Evolutionary conservation across 2,329 filamentous ascomycete species (phyloP).

Genomic region (Aspergillus fumigatiaffinis): DNA sequence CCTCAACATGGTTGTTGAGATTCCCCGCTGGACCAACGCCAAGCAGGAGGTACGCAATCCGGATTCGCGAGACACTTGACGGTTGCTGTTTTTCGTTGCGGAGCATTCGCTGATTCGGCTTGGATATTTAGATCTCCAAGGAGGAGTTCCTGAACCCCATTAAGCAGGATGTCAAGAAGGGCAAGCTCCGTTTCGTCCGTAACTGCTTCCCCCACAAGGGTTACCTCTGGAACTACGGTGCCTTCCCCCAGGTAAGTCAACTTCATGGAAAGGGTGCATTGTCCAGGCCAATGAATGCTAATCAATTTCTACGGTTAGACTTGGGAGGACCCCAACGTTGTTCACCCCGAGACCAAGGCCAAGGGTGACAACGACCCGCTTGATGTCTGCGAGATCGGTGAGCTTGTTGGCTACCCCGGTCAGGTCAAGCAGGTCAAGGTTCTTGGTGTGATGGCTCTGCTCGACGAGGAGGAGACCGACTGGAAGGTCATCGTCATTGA

Average conservation of each 20-base stretch:
- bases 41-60: slow-evolving; percentile 82
- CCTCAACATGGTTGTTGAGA: slow-evolving; percentile 99
- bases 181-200: slow-evolving; percentile 97
- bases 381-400: slow-evolving; percentile 98
- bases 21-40: slow-evolving; percentile 98
- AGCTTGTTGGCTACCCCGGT: slow-evolving; percentile 91
- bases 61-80: background rate
- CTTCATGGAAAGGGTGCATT: background rate
- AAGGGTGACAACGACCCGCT: slow-evolving; percentile 99
- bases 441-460: slow-evolving; percentile 96
- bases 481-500: slow-evolving; percentile 99
- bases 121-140: slow-evolving; percentile 79
- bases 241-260: slow-evolving; percentile 83
- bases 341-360: slow-evolving; percentile 98
- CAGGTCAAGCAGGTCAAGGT: slow-evolving; percentile 99
- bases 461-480: slow-evolving; percentile 99
- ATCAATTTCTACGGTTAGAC: slow-evolving; percentile 55
- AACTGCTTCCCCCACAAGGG: slow-evolving; percentile 99
- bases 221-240: slow-evolving; percentile 99
- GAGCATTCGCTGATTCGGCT: slow-evolving; percentile 14
- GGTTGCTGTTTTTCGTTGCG: background rate
- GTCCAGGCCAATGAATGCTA: background rate
- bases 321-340: slow-evolving; percentile 95
- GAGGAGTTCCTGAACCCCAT: slow-evolving; percentile 97
- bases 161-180: slow-evolving; percentile 99